These are phyloP conservation scores for Rhynchosporium secalis DNA, from an alignment of 2,329 filamentous ascomycete genomes.

Conservation along the genomic window DNA sequence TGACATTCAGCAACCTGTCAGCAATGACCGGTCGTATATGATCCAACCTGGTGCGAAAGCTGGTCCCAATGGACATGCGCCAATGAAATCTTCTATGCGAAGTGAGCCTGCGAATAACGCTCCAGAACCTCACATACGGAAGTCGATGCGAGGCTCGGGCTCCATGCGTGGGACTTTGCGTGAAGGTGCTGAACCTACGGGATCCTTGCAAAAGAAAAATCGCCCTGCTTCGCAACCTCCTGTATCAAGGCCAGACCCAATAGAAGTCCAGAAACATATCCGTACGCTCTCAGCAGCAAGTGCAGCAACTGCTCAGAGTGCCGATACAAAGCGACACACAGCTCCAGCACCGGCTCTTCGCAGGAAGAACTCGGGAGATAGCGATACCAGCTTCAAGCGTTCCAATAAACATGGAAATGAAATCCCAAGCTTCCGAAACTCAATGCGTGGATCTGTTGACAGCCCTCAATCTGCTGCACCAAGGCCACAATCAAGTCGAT, in stretches of 20 bases:
- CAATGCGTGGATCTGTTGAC: constrained; percentile 60
- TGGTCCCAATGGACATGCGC: constrained; percentile 33
- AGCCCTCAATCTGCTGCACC: constrained; percentile 34
- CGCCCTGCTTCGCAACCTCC: constrained; percentile 35
- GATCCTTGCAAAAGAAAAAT: constrained; percentile 41
- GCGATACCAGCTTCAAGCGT: constrained; percentile 82
- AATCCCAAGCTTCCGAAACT: constrained; percentile 65
- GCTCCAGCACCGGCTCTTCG: constrained; percentile 42
- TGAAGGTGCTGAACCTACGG: constrained; percentile 28
- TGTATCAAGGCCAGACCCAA: constrained; percentile 25
- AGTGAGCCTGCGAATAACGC: constrained; percentile 35
- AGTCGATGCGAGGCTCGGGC: constrained; percentile 36
- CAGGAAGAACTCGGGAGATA: constrained; percentile 63
- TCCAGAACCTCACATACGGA: constrained; percentile 35
- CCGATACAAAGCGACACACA: constrained; percentile 19
- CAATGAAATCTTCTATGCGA: constrained; percentile 52
- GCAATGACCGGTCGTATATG: constrained; percentile 42
- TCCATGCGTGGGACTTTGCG: constrained; percentile 30
- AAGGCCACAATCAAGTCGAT: constrained; percentile 52
- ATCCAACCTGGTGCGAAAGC: constrained; percentile 41
- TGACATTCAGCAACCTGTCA: constrained; percentile 35
- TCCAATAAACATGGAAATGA: constrained; percentile 48
- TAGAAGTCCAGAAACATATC: constrained; percentile 29
- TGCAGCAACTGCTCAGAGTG: constrained; percentile 27
- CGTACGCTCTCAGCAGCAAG: constrained; percentile 29